Base-by-base conservation (phyloP, 768 basidiomycete species). In the Suillus cothurnatus region DNA sequence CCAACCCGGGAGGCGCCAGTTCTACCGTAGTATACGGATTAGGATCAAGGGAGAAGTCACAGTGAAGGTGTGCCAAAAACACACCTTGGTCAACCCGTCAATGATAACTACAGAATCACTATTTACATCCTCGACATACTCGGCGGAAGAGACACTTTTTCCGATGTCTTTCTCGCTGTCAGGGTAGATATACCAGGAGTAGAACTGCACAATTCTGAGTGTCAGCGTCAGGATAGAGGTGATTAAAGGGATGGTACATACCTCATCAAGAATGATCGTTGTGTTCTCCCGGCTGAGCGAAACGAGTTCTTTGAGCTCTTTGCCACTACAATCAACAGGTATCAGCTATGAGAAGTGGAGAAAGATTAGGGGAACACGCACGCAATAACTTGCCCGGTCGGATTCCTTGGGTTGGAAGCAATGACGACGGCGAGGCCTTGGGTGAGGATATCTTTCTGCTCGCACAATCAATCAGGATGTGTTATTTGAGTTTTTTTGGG, bases 1-100 rank as follows among this genome's bases (percentile, higher is more conserved):
- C 94, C 94, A 98, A 41, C 96, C 96, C 11, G 95, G 95, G 63
- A 96, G 88, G 71, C 95, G 89, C 91, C 92, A 97, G 77, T 95
- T 95, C 91, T 97, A 72, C 69, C 9, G 11, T 21, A 32, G 31
- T 12, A 21, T 21, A 12, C 6, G 31, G 2, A 52, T 19, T 9
- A 9, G 70, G 56, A 74, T 73, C 36, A 78, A 31, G 6, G 63
- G 6, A 65, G 43, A 23, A n/a, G 63, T 39, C 23, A 12, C 36
- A 34, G 21, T 34, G 61, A 32, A 63, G 26, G 1, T 60, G 43
- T 26, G 26, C 45, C 32, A 23, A 58, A 43, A 62, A 61, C 69
- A 26, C 61, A 89, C 93, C 85, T 97, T 98, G 6, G 95, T 97
- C 59, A 97, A 83, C 45, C 96, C 96, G 70, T 97, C 93, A 64